Evolutionary conservation across 2,329 filamentous ascomycete genomes (phyloP), one percentile per base, ranked within the genome.

Genomic region (Amesomyces nigricolor): DNA sequence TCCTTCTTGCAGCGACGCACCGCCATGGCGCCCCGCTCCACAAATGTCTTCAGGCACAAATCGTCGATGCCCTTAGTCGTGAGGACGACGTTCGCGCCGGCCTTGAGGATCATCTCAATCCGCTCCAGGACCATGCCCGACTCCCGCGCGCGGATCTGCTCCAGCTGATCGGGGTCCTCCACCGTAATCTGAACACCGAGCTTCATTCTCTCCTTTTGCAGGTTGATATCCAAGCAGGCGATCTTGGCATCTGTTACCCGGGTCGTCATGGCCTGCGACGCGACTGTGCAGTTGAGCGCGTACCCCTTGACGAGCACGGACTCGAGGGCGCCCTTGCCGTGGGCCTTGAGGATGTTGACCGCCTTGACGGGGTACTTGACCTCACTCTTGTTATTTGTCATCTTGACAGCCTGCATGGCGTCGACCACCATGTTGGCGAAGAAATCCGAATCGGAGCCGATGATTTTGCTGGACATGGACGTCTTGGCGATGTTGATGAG

Each of bases 141-240:
- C 72, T 99, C 94, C 53, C 94, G 84, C 66, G 94, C 86, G 58
- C 94, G 85, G 66, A 99, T 99, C 80, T 96, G 91, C 78, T 99
- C 94, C 49, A 99, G 81, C 73, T 99, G 94, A 70, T 95, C 87
- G 47, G 94, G 94, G 70, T 99, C 94, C 65, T 99, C 94, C 62
- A 99, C 88, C 11, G 94, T 97, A 67, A 99, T 96, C 73, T 99
- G 92, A 58, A 99, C 94, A 63, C 94, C 94, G 57, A 99, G 78
- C 82, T 99, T 97, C 94, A 99, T 97, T 65, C 92, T 83, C 79
- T 97, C 92, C 78, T 99, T 99, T 70, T 97, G 92, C 67, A 99
- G 73, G 74, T 99, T 99, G 83, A 99, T 97, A 71, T 99, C 94
- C 59, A 99, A 75, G 66, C 92, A 87, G 48, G 94, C 94, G 72